A percentile compares a stretch with the other conserved stretches of the same genome.
Conservation (phyloP, 1,284 basidiomycete species). For the Cystobasidium pallidum region DNA sequence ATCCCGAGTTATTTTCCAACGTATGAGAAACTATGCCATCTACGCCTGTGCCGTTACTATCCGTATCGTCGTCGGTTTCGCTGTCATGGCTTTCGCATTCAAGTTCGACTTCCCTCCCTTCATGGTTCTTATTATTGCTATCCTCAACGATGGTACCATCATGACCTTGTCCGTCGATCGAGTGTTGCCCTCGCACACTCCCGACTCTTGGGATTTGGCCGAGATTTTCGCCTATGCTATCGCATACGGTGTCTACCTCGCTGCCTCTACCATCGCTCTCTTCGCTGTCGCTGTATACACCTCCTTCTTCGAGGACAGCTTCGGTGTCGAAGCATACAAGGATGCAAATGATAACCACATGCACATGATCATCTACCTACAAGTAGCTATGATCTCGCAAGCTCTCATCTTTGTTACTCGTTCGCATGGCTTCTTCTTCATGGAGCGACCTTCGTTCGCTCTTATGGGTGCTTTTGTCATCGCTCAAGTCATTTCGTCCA, state of each 20-base stretch:
- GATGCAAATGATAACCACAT: conserved; percentile 58
- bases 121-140: conserved; percentile 97
- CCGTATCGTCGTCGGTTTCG: conserved; percentile 97
- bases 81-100: conserved; percentile 92
- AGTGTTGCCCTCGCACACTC: conserved; percentile 83
- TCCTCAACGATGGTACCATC: conserved; percentile 97
- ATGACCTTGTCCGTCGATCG: conserved; percentile 94
- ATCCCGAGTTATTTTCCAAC: conserved; percentile 94
- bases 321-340: conserved; percentile 67
- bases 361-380: conserved; percentile 61
- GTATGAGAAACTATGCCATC: conserved; percentile 96
- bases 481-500: conserved; percentile 90
- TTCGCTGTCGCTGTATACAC: conserved; percentile 85
- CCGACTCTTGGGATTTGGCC: conserved; percentile 89
- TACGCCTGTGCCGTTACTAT: conserved; percentile 85
- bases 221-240: conserved; percentile 96
- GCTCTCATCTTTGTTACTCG: conserved; percentile 96
- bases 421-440: conserved; percentile 96
- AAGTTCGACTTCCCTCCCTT: conserved; percentile 98
- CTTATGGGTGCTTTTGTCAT: conserved; percentile 87
- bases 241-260: conserved; percentile 92
- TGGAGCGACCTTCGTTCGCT: conserved; percentile 90
- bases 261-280: conserved; percentile 80
- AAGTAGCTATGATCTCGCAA: conserved; percentile 97
- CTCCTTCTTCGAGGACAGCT: conserved; percentile 84